Conservation (phyloP, 805 yeast species). For the Cyberlindnera nakhonratchasimensis region DNA sequence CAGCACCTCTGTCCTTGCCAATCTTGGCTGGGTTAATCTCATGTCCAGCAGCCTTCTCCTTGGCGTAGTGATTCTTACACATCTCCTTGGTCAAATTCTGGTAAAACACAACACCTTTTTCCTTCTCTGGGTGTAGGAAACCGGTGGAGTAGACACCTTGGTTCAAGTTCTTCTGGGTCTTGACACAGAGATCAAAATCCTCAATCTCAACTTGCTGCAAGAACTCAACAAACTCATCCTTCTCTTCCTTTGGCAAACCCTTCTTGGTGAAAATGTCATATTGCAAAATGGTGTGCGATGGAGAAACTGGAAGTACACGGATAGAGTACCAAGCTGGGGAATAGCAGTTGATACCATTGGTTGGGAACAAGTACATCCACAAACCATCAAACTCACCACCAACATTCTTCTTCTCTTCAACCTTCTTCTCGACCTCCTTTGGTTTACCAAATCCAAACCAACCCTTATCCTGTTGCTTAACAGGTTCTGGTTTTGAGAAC, state of each 20-base stretch:
- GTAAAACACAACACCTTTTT: conserved; percentile 55
- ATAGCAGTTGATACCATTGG: conserved; percentile 59
- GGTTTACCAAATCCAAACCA: conserved; percentile 52
- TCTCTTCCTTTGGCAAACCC: conserved; percentile 48
- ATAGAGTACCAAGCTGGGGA: conserved; percentile 67
- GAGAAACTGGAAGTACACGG: conserved; percentile 52
- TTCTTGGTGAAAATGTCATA: conserved; percentile 61
- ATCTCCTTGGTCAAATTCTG: conserved; percentile 53
- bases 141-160: conserved; percentile 60
- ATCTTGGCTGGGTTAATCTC: conserved; percentile 48
- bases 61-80: conserved; percentile 51
- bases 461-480: conserved; percentile 31
- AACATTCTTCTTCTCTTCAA: conserved; percentile 38
- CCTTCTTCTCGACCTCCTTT: conserved; percentile 27
- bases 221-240: conserved; percentile 61
- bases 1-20: conserved; percentile 37
- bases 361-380: conserved; percentile 61
- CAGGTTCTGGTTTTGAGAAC: conserved; percentile 23
- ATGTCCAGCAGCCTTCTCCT: conserved; percentile 43
- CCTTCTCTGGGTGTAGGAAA: conserved; percentile 55
- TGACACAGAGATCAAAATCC: conserved; percentile 56
- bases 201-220: conserved; percentile 60
- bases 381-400: conserved; percentile 62
- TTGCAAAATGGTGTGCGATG: conserved; percentile 53
- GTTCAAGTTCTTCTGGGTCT: conserved; percentile 58